Base-by-base conservation (phyloP, 1,284 basidiomycete genomes). In the Boletus semigastroideus region DNA sequence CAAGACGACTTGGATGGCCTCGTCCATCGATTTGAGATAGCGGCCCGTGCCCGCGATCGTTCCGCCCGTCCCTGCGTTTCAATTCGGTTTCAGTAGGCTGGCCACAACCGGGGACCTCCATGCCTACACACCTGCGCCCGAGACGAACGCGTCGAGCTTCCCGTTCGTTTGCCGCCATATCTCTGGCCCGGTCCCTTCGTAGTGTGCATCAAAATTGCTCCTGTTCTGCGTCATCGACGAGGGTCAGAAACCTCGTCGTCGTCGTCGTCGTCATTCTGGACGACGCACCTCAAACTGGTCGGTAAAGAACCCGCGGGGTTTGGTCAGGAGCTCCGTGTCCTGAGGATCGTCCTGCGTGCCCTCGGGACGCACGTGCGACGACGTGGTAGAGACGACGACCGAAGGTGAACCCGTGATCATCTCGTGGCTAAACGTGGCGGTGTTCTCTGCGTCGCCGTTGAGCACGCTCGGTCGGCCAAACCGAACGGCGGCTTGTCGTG, bases 131-230 rank as follows among this genome's bases (percentile, higher is more conserved):
- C 93, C 94, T 54, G 95, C 94, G 1, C 97, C 97, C n/a, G 89
- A 86, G 27, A 99, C 88, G 64, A 98, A 98, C 3, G 90, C 94
- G 62, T 91, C 81, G 1, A 98, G 60, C 20, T 75, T 72, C 1
- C 94, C 94, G 58, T 85, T 87, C 0, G 92, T 94, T 66, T 99
- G 97, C 46, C 87, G 78, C 87, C 94, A 94, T 37, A 99, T 94
- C 72, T 99, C 97, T 0, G 94, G 94, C 0, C 93, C 97, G 0
- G 96, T 99, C 1, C 92, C 90, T 34, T 84, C 73, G 62, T 84
- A 93, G 68, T 99, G 97, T 0, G 96, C 94, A 55, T 87, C 78
- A 66, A 87, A 94, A 65, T 99, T 98, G 64, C 90, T 92, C 56
- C 78, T 78, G 68, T 95, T 98, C 86, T 94, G 61, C 31, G 49